Percentiles rank a stretch among this genome's conserved stretches.
Conservation (phyloP, 768 basidiomycete genomes). For the Tylopilus plumbeoviolaceoides region DNA sequence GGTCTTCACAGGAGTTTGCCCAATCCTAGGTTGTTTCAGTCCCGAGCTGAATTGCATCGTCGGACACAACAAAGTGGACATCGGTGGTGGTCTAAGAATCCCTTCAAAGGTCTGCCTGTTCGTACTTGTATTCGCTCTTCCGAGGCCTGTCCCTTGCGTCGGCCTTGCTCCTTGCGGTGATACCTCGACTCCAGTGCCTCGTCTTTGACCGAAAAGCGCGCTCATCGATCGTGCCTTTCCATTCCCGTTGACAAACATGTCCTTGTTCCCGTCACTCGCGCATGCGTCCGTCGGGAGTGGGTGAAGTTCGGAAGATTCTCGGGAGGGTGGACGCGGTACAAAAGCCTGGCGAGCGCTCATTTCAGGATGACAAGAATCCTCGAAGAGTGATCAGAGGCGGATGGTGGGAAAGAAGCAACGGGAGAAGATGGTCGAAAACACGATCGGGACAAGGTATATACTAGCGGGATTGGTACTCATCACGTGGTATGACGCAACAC, state of each 20-base stretch:
- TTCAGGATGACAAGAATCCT: background rate
- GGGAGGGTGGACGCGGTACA: conserved; percentile 19
- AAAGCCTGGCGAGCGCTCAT: conserved; percentile 30
- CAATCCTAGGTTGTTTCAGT: conserved; percentile 1
- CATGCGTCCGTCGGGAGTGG: background rate
- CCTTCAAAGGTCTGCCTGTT: conserved; percentile 24
- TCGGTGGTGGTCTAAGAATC: conserved; percentile 18
- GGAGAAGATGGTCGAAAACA: background rate
- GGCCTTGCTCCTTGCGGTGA: background rate
- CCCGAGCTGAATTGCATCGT: conserved; percentile 2
- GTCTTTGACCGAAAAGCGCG: conserved; percentile 22
- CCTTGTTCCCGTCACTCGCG: conserved; percentile 5
- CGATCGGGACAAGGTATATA: conserved; percentile 2
- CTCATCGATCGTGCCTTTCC: conserved; percentile 19
- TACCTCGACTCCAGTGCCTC: conserved; percentile 1
- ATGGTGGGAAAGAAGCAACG: background rate
- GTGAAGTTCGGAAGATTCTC: conserved; percentile 7
- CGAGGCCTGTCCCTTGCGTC: conserved; percentile 5
- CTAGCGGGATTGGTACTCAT: background rate
- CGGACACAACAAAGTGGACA: conserved; percentile 25
- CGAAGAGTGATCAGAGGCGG: background rate
- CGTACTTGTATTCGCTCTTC: background rate
- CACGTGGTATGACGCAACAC: conserved; percentile 11
- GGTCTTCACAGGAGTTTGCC: conserved; percentile 20
- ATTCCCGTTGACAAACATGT: conserved; percentile 3